phyloP scores from a whole-genome alignment of 257 asterid genomes.

The Capsicum baccatum region DNA sequence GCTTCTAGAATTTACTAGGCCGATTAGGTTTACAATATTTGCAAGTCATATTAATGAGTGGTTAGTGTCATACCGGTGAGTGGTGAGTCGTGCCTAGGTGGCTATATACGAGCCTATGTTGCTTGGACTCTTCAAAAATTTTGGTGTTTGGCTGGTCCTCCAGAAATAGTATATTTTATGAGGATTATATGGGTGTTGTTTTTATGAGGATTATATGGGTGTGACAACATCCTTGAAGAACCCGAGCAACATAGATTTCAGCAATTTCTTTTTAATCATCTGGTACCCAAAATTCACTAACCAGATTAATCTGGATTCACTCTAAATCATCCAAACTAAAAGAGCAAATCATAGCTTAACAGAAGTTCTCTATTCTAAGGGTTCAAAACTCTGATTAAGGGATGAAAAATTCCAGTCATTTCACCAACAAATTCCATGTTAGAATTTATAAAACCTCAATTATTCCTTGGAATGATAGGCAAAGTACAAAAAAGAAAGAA shows the following conservation, averaged over 20 bases:
- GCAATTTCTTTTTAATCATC: not conserved
- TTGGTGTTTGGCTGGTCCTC: not conserved
- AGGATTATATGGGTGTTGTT: too few relatives aligned
- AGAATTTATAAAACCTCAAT: not conserved
- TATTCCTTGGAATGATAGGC: not conserved
- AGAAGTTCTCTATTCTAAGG: not conserved
- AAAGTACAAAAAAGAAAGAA: not conserved
- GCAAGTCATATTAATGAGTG: too few relatives aligned
- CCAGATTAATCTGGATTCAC: not conserved
- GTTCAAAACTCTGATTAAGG: not conserved
- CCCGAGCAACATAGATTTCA: not conserved
- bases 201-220: not conserved
- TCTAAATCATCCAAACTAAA: not conserved
- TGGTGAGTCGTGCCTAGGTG: not conserved
- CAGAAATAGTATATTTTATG: not conserved
- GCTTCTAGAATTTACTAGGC: too few relatives aligned
- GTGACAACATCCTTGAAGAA: not conserved
- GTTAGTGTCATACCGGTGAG: too few relatives aligned
- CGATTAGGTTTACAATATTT: too few relatives aligned
- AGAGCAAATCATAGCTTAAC: not conserved
- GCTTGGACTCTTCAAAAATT: not conserved
- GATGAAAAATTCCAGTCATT: not conserved
- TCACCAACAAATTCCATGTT: not conserved
- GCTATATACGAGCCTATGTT: not conserved
- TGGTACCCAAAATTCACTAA: not conserved